Percentiles rank a stretch among this genome's conserved stretches.
These are phyloP conservation scores for Vitis hybrid DNA, from an alignment of 177 flowering plant species.

Conservation along the genomic window DNA sequence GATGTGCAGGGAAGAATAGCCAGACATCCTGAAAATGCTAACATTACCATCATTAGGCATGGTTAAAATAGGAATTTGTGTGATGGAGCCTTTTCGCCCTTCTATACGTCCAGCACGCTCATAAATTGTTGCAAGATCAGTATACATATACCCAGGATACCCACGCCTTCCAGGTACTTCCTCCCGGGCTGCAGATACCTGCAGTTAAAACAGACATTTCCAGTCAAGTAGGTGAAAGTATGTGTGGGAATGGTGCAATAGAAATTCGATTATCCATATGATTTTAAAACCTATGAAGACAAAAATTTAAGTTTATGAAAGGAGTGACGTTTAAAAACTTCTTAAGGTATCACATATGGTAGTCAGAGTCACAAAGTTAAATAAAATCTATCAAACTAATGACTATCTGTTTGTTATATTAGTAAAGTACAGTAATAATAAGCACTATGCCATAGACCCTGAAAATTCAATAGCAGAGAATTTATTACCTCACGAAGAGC, in stretches of 20 bases:
- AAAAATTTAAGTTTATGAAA: background rate
- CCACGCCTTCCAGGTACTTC: conserved; percentile 99
- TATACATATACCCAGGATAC: conserved; percentile 98
- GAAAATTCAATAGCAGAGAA: background rate
- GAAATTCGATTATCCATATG: too few species aligned
- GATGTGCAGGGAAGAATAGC: too few species aligned
- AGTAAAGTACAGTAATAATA: background rate
- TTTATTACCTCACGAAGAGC: conserved; percentile 94
- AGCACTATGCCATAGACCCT: background rate
- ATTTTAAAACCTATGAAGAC: too few species aligned
- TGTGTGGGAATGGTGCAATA: background rate
- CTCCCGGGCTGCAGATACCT: conserved; percentile 99
- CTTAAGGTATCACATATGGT: background rate
- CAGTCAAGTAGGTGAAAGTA: conserved; percentile 4
- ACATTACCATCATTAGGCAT: conserved; percentile 97
- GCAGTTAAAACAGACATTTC: background rate
- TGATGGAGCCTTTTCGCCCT: conserved; percentile 95
- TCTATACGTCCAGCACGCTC: conserved; percentile 99
- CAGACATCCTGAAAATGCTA: background rate
- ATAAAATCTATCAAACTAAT: background rate
- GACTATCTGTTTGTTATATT: background rate
- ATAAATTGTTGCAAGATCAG: conserved; percentile 95
- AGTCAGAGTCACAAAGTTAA: background rate
- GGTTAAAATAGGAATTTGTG: conserved; percentile 94
- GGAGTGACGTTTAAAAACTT: background rate